Percentiles rank a stretch among this genome's conserved stretches.
These are phyloP conservation scores for Pestalotiopsis sp. DNA, from an alignment of 2,329 filamentous ascomycete species.

Conservation along the genomic window DNA sequence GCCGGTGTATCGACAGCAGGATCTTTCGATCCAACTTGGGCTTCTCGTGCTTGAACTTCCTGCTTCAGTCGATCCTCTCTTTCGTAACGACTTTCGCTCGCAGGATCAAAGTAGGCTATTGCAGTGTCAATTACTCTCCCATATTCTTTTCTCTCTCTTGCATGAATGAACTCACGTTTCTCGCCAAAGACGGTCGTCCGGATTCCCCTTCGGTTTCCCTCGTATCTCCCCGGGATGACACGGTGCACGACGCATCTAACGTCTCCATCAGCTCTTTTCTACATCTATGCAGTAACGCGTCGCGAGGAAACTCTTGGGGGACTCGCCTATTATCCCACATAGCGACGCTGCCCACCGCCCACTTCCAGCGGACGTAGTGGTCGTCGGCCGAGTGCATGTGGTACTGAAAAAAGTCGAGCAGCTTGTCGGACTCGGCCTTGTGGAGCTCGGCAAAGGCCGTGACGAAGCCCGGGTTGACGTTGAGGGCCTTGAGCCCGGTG, in stretches of 20 bases:
- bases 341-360: conserved; percentile 50
- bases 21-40: neutral
- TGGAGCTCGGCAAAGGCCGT: conserved; percentile 53
- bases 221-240: conserved; percentile 45
- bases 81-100: conserved; percentile 23
- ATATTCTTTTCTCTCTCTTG: conserved; percentile 15
- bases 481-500: conserved; percentile 48
- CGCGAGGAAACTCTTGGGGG: neutral
- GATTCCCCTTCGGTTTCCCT: conserved; percentile 39
- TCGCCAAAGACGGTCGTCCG: conserved; percentile 47
- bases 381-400: conserved; percentile 54
- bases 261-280: conserved; percentile 16
- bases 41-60: neutral
- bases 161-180: conserved; percentile 37
- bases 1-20: neutral
- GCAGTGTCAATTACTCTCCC: neutral
- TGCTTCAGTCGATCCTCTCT: conserved; percentile 13
- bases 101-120: conserved; percentile 19
- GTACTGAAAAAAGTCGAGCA: conserved; percentile 47
- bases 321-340: conserved; percentile 52
- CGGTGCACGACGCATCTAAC: conserved; percentile 31
- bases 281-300: conserved; percentile 24
- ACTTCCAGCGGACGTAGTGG: conserved; percentile 53
- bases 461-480: conserved; percentile 49
- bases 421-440: conserved; percentile 48